These are phyloP conservation scores for Penicillium sp. DNA, from an alignment of 2,329 filamentous ascomycete species.

Conservation along the genomic window DNA sequence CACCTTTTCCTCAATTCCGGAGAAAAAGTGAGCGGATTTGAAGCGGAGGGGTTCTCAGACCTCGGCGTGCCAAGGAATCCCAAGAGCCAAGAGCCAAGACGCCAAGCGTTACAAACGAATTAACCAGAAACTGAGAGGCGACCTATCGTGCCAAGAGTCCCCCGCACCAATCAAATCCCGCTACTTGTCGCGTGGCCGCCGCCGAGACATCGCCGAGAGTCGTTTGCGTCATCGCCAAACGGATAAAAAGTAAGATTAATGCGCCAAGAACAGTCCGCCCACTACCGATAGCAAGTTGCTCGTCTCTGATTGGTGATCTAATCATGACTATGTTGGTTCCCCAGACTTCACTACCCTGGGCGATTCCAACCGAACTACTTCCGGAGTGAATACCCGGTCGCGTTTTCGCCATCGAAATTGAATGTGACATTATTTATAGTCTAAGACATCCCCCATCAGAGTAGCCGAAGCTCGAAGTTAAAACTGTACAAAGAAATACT, in stretches of 20 bases:
- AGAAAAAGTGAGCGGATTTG: slow-evolving; percentile 19
- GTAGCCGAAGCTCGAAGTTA: not conserved
- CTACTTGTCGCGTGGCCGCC: slow-evolving; percentile 8
- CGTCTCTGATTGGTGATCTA: slow-evolving; percentile 11
- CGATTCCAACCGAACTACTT: slow-evolving; percentile 1
- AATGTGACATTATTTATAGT: slow-evolving; percentile 20
- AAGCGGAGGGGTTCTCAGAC: slow-evolving; percentile 18
- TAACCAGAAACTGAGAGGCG: not conserved
- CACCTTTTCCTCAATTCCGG: slow-evolving; percentile 1
- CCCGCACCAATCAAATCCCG: slow-evolving; percentile 14
- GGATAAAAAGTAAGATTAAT: not conserved
- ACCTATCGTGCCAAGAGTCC: not conserved
- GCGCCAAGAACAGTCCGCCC: slow-evolving; percentile 20
- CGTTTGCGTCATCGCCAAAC: slow-evolving; percentile 24
- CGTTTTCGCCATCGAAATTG: slow-evolving; percentile 16
- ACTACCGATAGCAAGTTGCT: slow-evolving; percentile 8
- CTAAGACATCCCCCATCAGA: not conserved
- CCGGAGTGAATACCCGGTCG: slow-evolving; percentile 2
- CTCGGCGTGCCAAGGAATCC: slow-evolving; percentile 20
- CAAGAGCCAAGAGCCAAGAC: slow-evolving; percentile 23
- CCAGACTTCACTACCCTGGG: slow-evolving; percentile 10
- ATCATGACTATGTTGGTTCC: slow-evolving; percentile 4
- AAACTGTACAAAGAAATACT: not conserved
- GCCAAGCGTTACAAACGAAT: not conserved
- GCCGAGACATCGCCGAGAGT: slow-evolving; percentile 23